Conservation (phyloP, 345 rosid genomes). For the Erodium maritimum region DNA sequence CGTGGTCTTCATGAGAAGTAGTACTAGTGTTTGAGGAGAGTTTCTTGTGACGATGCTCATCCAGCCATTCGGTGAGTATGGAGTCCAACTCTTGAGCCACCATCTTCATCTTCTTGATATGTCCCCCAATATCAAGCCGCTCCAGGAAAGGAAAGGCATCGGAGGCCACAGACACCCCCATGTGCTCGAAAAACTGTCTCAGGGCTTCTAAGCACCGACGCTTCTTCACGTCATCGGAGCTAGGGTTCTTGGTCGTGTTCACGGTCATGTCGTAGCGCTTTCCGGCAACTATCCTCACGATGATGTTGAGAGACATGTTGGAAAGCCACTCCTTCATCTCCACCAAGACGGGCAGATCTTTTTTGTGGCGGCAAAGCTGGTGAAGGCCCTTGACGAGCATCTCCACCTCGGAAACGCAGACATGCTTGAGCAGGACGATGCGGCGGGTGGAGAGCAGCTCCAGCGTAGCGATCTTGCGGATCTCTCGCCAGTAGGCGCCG, state of each 20-base stretch:
- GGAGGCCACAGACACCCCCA: slow-evolving; percentile 11
- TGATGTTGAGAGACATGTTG: slow-evolving; percentile 19
- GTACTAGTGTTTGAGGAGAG: too few species aligned
- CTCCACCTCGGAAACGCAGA: slow-evolving; percentile 18
- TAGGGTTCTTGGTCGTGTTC: too few species aligned
- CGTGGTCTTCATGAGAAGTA: too few species aligned
- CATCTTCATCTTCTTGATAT: slow-evolving; percentile 29
- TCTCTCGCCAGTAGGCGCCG: slow-evolving; percentile 24
- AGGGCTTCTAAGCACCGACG: slow-evolving; percentile 4
- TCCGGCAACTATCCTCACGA: slow-evolving; percentile 18
- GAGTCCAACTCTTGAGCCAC: slow-evolving; percentile 13
- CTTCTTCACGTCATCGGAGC: neutral
- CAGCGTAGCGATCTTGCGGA: slow-evolving; percentile 20
- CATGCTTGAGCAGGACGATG: slow-evolving; percentile 16
- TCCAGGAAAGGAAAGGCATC: slow-evolving; percentile 24
- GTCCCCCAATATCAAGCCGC: slow-evolving; percentile 29
- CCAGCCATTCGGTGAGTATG: slow-evolving; percentile 12
- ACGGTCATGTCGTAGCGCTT: slow-evolving; percentile 7
- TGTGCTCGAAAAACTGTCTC: slow-evolving; percentile 10
- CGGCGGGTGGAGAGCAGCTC: slow-evolving; percentile 25
- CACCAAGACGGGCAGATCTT: neutral
- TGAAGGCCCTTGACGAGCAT: slow-evolving; percentile 9
- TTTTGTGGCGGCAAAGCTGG: slow-evolving; percentile 3
- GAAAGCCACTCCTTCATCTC: slow-evolving; percentile 29
- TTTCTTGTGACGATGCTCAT: slow-evolving; percentile 9